Evolutionary conservation across 1,284 basidiomycete genomes (phyloP), one percentile per base, ranked within the genome.

Genomic region (Pseudozyma pruni): DNA sequence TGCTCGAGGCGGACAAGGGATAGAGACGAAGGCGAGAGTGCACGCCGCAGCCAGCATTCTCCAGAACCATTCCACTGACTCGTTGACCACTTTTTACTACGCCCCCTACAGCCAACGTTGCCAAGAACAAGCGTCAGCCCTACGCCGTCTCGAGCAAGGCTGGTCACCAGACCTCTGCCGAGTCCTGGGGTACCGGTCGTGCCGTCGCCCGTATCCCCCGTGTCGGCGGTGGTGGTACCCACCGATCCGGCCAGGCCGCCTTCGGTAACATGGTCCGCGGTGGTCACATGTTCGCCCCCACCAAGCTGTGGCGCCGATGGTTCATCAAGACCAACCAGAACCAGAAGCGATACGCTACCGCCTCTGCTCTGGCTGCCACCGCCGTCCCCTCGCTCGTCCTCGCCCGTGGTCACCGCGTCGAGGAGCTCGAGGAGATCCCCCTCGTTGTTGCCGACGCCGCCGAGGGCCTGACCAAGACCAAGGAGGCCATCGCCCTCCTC

Each of bases 311-410:
- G 95, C 91, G 96, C 86, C 95, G 91, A 85, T 99, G 96, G 96
- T 95, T 98, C 87, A 91, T 98, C 87, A 99, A 98, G 89, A 92
- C 94, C 74, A 97, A 96, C 90, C 92, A 94, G 88, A 96, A 95
- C 88, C 95, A 98, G 87, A 92, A 92, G 84, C 93, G 96, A 78
- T 98, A 93, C 85, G 96, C 96, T 62, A 90, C 93, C 74, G 95
- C 97, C 75, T 98, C 96, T 75, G 96, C 95, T 55, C 89, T 99
- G 68, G 96, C 96, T 60, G 96, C 96, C 20, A 96, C 96, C 63
- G 95, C 95, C 45, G 90, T 99, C 69, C 95, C 96, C 56, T 95
- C 96, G 58, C 91, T 99, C 82, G 93, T 99, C 81, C 93, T 98
- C 76, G 96, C 96, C 62, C 95, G 96, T 79, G 96, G 96, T 67